Conservation (phyloP, 2,329 filamentous ascomycete species). For the Hypocreales sp. region DNA sequence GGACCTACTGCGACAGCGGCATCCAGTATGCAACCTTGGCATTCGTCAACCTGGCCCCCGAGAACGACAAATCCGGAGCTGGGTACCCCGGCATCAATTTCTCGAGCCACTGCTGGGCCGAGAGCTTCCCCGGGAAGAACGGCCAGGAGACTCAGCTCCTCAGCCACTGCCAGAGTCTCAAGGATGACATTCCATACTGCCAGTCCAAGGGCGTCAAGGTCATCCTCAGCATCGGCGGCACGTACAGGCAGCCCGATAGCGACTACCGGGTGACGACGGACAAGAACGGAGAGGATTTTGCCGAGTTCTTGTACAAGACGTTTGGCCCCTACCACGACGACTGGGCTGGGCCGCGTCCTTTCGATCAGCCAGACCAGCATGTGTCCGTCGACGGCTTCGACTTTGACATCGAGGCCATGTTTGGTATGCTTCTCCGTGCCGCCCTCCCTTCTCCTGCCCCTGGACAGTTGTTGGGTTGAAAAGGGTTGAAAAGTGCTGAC, state of each 20-base stretch:
- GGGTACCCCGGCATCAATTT: conserved; percentile 24
- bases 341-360: conserved; percentile 21
- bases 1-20: conserved; percentile 18
- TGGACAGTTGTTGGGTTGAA: too few species aligned
- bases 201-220: conserved; percentile 25
- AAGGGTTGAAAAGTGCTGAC: too few species aligned
- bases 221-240: conserved; percentile 25
- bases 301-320: conserved; percentile 20
- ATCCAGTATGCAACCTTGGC: conserved; percentile 21
- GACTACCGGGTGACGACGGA: conserved; percentile 18
- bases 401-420: conserved; percentile 22
- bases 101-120: conserved; percentile 19
- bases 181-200: conserved; percentile 24
- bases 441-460: too few species aligned
- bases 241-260: conserved; percentile 8
- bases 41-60: conserved; percentile 22
- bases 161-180: conserved; percentile 18
- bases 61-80: conserved; percentile 12
- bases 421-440: too few species aligned
- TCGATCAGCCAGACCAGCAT: conserved; percentile 14
- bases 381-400: conserved; percentile 24
- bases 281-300: conserved; percentile 18
- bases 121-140: conserved; percentile 8
- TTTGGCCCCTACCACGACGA: conserved; percentile 19
- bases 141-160: conserved; percentile 15